Base-by-base conservation (phyloP, 371 early-diverging fungal species). In the Mortierella sp. region DNA sequence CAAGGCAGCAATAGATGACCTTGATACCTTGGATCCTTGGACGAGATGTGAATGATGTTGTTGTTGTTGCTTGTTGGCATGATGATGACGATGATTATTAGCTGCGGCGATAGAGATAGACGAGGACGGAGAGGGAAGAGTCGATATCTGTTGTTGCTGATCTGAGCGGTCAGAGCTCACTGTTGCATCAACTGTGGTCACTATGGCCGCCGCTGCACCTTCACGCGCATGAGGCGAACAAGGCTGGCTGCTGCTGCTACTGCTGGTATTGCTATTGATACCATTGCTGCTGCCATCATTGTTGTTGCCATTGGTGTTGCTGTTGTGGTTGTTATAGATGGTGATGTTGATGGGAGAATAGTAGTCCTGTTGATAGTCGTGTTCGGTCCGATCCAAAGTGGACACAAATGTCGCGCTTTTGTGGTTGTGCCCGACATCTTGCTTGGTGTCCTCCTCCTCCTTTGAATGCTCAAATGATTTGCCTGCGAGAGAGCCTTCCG, bases 21-120 rank as follows among this genome's bases (percentile, higher is more conserved):
- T 75, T 34, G 73, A 76, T 40, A 76, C 76, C 39, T 66, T 70
- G 55, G 80, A 70, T n/a, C 74, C 53, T 66, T 74, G 76, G 45
- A 48, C 9, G 2, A 22, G 39, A 22, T n/a, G 68, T 63, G 31
- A n/a, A 67, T 58, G 67, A 4, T 26, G 58, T 31, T 11, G 53
- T 65, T 43, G 73, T 39, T 37, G 71, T 9, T 61, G 61, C 61
- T 19, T 5, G 22, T 61, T 61, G 61, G 19, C 34, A 14, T 22
- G 61, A 39, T n/a, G n/a, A n/a, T n/a, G n/a, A n/a, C n/a, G n/a
- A n/a, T n/a, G n/a, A n/a, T n/a, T n/a, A n/a, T n/a, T n/a, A n/a
- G 16, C 61, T 34, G 61, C 22, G 37, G 34, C 19, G 58, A 58
- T 5, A 11, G 50, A 50, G 48, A n/a, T 7, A 48, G 48, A 48